A percentile compares a stretch with the other conserved stretches of the same genome.
phyloP scores from a whole-genome alignment of 2,329 filamentous ascomycete species.

The Alternaria incomplexa region DNA sequence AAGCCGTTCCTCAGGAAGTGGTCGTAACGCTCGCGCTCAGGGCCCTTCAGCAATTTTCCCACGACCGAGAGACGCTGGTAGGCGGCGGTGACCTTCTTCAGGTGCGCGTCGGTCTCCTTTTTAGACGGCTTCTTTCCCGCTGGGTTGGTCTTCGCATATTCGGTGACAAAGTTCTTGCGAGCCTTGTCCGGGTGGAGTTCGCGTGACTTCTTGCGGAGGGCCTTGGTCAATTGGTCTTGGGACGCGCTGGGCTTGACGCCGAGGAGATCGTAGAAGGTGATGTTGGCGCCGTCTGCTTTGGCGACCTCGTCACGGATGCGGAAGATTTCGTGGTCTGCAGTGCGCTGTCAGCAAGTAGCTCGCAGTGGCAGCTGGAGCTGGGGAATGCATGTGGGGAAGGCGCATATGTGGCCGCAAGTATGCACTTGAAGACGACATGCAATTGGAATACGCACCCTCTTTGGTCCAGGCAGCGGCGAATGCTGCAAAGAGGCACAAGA shows the following conservation, averaged over 20 bases:
- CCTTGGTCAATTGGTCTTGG: slow-evolving; percentile 89
- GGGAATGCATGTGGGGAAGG: slow-evolving; percentile 17
- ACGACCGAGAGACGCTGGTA: slow-evolving; percentile 87
- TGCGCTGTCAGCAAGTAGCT: slow-evolving; percentile 24
- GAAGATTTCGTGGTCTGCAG: slow-evolving; percentile 94
- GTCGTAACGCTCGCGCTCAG: slow-evolving; percentile 86
- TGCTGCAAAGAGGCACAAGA: slow-evolving; percentile 72
- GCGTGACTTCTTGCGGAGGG: slow-evolving; percentile 86
- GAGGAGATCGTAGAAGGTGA: slow-evolving; percentile 94
- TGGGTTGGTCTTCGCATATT: slow-evolving; percentile 63
- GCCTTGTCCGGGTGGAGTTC: slow-evolving; percentile 95
- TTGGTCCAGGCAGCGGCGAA: slow-evolving; percentile 83
- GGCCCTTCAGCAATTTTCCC: slow-evolving; percentile 81
- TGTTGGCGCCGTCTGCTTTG: slow-evolving; percentile 73
- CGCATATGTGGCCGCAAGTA: slow-evolving; percentile 7
- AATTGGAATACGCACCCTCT: slow-evolving; percentile 66
- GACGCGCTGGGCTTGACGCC: slow-evolving; percentile 75
- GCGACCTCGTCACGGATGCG: slow-evolving; percentile 87
- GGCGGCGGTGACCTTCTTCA: slow-evolving; percentile 81
- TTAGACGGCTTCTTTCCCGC: slow-evolving; percentile 67
- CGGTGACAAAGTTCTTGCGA: slow-evolving; percentile 78
- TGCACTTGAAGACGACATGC: slow-evolving; percentile 9
- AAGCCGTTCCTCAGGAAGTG: slow-evolving; percentile 94
- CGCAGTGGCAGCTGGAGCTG: slow-evolving; percentile 15
- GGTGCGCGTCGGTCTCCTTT: slow-evolving; percentile 75